Conservation (phyloP, 768 basidiomycete genomes). For the Hygrocybe coccinea region DNA sequence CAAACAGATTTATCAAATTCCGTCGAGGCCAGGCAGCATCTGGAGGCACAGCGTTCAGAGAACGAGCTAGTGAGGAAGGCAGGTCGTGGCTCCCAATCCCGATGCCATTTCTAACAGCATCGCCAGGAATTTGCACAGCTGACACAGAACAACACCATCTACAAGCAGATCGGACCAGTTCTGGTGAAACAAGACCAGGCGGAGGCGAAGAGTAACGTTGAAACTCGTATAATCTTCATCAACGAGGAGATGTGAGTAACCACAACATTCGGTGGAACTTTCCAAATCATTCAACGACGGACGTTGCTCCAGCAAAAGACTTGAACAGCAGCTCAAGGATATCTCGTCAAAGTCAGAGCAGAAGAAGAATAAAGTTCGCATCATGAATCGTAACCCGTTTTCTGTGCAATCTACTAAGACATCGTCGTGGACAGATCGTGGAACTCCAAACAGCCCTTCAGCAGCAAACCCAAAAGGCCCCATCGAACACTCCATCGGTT, state of each 20-base stretch:
- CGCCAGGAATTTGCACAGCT: constrained; percentile 75
- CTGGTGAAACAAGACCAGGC: constrained; percentile 83
- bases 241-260: constrained; percentile 72
- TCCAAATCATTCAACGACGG: neutral
- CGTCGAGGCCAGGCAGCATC: constrained; percentile 76
- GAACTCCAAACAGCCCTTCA: constrained; percentile 60
- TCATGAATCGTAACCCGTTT: neutral
- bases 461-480: constrained; percentile 32
- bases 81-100: neutral
- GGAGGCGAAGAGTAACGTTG: constrained; percentile 84
- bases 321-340: constrained; percentile 79
- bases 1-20: constrained; percentile 67
- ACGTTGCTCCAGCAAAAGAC: constrained; percentile 54
- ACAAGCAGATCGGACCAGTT: constrained; percentile 88
- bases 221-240: constrained; percentile 88
- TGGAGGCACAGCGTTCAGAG: constrained; percentile 89
- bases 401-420: constrained; percentile 3
- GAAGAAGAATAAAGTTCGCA: constrained; percentile 73
- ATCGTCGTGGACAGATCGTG: constrained; percentile 41
- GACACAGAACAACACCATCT: constrained; percentile 73
- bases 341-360: constrained; percentile 69
- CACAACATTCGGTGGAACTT: neutral
- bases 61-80: constrained; percentile 92
- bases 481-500: neutral
- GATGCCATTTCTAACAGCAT: neutral